Conservation (phyloP, 768 basidiomycete species). For the Mycena metata region DNA sequence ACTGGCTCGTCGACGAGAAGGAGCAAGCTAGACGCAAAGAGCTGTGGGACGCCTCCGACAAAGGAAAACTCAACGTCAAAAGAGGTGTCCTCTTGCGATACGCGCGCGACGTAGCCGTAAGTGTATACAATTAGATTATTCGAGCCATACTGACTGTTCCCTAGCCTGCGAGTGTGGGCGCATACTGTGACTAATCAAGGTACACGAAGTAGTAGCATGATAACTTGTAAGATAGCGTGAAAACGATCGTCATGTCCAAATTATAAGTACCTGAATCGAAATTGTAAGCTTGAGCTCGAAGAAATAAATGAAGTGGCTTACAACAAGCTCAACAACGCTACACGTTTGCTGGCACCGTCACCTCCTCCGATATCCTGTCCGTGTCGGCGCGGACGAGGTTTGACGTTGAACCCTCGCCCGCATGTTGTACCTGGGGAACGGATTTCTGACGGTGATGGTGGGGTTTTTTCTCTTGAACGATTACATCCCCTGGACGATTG, state of each 20-base stretch:
- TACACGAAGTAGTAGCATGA: conserved; percentile 18
- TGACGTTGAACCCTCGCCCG: conserved; percentile 34
- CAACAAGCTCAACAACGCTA: conserved; percentile 18
- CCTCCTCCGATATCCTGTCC: conserved; percentile 41
- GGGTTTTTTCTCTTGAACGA: conserved; percentile 36
- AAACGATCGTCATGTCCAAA: conserved; percentile 9
- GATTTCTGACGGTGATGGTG: conserved; percentile 35
- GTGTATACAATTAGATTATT: conserved; percentile 45
- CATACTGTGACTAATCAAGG: conserved; percentile 78
- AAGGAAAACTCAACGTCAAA: conserved; percentile 73
- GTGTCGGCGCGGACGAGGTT: conserved; percentile 25
- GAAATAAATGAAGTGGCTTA: neutral
- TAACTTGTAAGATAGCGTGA: conserved; percentile 29
- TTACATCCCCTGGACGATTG: conserved; percentile 55
- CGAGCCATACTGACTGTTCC: conserved; percentile 18
- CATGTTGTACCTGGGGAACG: conserved; percentile 2
- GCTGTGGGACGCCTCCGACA: conserved; percentile 80
- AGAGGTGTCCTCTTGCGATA: conserved; percentile 85
- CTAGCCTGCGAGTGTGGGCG: conserved; percentile 86
- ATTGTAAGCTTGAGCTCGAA: too few species aligned
- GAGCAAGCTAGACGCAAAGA: conserved; percentile 71
- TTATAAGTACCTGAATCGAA: neutral
- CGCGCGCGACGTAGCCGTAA: conserved; percentile 87
- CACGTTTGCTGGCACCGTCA: conserved; percentile 31
- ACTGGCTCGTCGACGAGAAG: conserved; percentile 79